These are phyloP conservation scores for Wickerhamiella australiensis DNA, from an alignment of 805 yeast species.

Conservation along the genomic window DNA sequence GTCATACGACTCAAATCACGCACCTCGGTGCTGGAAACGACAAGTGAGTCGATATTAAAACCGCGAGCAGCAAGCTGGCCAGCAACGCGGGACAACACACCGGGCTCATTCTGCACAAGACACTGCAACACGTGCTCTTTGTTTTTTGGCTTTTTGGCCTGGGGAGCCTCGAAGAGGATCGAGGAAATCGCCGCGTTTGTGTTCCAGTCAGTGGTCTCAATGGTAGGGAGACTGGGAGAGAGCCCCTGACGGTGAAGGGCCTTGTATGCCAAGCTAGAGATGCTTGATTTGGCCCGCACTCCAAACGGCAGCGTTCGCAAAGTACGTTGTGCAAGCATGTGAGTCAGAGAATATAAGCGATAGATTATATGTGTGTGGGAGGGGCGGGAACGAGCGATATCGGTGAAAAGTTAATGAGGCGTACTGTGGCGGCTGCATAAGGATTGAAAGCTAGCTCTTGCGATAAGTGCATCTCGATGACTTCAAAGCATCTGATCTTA, in stretches of 20 bases:
- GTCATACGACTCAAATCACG: slow-evolving; percentile 95
- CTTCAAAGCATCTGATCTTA: too few species aligned
- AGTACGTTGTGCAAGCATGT: slow-evolving; percentile 4
- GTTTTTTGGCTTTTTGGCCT: slow-evolving; percentile 42
- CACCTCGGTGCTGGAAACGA: slow-evolving; percentile 93
- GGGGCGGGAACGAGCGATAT: background rate
- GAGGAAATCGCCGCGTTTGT: slow-evolving; percentile 96
- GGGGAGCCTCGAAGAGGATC: slow-evolving; percentile 83
- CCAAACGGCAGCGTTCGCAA: slow-evolving; percentile 5
- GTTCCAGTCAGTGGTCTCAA: slow-evolving; percentile 89
- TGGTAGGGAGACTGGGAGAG: slow-evolving; percentile 83
- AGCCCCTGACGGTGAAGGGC: slow-evolving; percentile 73
- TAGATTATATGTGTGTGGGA: background rate
- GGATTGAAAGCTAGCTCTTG: too few species aligned
- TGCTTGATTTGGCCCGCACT: slow-evolving; percentile 36
- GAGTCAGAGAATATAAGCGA: background rate
- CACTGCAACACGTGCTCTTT: slow-evolving; percentile 90
- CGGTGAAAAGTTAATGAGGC: background rate
- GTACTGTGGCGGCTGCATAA: background rate
- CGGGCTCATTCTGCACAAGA: slow-evolving; percentile 96
- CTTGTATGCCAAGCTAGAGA: slow-evolving; percentile 91
- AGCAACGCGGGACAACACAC: slow-evolving; percentile 84
- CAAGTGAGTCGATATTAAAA: slow-evolving; percentile 93
- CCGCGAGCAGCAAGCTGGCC: slow-evolving; percentile 97
- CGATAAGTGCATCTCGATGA: too few species aligned